Conservation (phyloP, 2,329 filamentous ascomycete genomes). For the Didymella sp. region DNA sequence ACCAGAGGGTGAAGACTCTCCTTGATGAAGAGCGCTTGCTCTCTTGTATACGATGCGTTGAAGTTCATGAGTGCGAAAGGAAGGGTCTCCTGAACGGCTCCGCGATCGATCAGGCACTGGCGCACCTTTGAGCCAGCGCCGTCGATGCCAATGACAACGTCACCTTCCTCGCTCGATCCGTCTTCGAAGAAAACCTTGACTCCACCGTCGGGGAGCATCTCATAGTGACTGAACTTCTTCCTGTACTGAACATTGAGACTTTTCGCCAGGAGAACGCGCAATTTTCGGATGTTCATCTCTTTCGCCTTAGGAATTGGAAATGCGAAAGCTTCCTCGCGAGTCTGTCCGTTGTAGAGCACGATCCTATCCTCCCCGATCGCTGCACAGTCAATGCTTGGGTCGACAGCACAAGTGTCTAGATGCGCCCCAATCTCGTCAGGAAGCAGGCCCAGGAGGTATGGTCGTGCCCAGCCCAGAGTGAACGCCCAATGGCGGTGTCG, state of each 20-base stretch:
- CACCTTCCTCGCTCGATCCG: slow-evolving; percentile 32
- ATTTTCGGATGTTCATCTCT: slow-evolving; percentile 46
- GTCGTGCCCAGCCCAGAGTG: slow-evolving; percentile 46
- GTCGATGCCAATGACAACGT: slow-evolving; percentile 35
- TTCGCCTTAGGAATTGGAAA: slow-evolving; percentile 45
- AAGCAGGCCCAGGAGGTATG: slow-evolving; percentile 41
- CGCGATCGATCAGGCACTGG: slow-evolving; percentile 30
- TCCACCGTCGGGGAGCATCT: slow-evolving; percentile 30
- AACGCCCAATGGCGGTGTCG: slow-evolving; percentile 49
- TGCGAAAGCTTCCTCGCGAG: slow-evolving; percentile 44
- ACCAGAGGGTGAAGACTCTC: slow-evolving; percentile 38
- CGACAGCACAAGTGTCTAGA: slow-evolving; percentile 43
- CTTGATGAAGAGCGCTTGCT: slow-evolving; percentile 38
- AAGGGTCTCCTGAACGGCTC: slow-evolving; percentile 32
- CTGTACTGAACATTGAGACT: slow-evolving; percentile 45
- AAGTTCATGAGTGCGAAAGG: slow-evolving; percentile 44
- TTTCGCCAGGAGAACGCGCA: slow-evolving; percentile 47
- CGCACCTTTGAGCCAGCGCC: slow-evolving; percentile 39
- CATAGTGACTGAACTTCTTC: slow-evolving; percentile 30
- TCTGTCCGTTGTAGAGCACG: slow-evolving; percentile 45
- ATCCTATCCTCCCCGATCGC: slow-evolving; percentile 41
- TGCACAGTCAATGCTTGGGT: slow-evolving; percentile 41
- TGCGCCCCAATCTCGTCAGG: slow-evolving; percentile 34
- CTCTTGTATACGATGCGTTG: slow-evolving; percentile 35
- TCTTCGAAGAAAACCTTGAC: slow-evolving; percentile 37